Evolutionary conservation across 1,139 yeast species (phyloP).

Genomic region (Blastobotrys arbuscula): DNA sequence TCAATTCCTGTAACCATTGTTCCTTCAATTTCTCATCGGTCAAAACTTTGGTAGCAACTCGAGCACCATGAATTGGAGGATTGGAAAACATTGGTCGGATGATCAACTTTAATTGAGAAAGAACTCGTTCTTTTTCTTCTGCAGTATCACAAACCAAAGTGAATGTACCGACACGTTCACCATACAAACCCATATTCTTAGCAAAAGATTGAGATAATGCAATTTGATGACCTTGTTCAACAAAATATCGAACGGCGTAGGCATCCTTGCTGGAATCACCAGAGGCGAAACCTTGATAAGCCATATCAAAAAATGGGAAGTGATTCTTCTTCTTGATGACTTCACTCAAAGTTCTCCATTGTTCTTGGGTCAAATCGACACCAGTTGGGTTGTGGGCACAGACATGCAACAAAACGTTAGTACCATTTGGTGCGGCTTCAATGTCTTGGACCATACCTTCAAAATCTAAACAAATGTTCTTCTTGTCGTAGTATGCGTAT

Average conservation of each 20-base stretch:
- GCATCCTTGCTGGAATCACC: slow-evolving; percentile 84
- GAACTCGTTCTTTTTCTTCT: slow-evolving; percentile 41
- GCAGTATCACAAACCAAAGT: slow-evolving; percentile 38
- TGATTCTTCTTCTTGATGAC: slow-evolving; percentile 59
- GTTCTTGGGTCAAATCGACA: slow-evolving; percentile 80
- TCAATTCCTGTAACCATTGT: slow-evolving; percentile 84
- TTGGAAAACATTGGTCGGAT: slow-evolving; percentile 84
- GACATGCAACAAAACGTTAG: slow-evolving; percentile 82
- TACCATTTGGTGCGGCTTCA: slow-evolving; percentile 65
- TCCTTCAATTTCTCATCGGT: slow-evolving; percentile 55
- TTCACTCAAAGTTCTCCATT: slow-evolving; percentile 71
- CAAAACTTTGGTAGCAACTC: slow-evolving; percentile 76
- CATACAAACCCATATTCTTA: slow-evolving; percentile 94
- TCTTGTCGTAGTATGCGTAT: slow-evolving; percentile 65
- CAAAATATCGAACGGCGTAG: slow-evolving; percentile 78
- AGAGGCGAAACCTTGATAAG: slow-evolving; percentile 95
- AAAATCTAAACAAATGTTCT: slow-evolving; percentile 57
- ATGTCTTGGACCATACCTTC: slow-evolving; percentile 65
- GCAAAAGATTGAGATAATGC: slow-evolving; percentile 91
- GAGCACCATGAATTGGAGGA: slow-evolving; percentile 96
- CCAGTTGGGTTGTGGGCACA: slow-evolving; percentile 99
- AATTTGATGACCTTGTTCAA: slow-evolving; percentile 44
- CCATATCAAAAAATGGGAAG: slow-evolving; percentile 87
- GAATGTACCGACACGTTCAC: slow-evolving; percentile 95
- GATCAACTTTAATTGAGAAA: slow-evolving; percentile 72